These are phyloP conservation scores for Pelargonium citronellum DNA, from an alignment of 441 rosid genomes.

Conservation along the genomic window DNA sequence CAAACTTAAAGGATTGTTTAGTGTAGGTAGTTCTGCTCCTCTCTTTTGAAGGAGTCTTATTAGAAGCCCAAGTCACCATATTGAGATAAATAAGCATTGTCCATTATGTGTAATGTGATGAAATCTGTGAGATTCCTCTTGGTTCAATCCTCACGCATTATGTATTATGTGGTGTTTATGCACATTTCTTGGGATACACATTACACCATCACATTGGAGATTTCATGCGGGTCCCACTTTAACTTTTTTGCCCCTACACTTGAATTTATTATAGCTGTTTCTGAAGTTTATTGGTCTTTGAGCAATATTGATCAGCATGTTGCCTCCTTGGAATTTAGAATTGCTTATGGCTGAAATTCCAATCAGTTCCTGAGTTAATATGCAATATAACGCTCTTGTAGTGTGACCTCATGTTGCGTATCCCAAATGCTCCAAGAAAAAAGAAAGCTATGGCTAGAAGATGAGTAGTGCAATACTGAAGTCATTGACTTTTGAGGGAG, in stretches of 20 bases:
- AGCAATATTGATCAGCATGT: neutral
- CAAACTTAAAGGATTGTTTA: neutral
- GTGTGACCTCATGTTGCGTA: neutral
- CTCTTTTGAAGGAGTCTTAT: neutral
- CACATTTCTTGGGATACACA: neutral
- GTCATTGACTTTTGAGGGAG: neutral
- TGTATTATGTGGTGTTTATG: neutral
- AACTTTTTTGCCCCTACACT: neutral
- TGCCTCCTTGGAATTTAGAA: neutral
- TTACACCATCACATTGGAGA: neutral
- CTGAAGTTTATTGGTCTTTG: neutral
- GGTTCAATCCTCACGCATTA: neutral
- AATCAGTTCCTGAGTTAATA: neutral
- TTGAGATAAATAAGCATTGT: neutral
- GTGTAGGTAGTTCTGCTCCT: neutral
- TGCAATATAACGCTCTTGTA: neutral
- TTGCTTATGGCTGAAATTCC: neutral
- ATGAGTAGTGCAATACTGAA: neutral
- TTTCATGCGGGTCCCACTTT: neutral
- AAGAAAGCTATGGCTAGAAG: neutral
- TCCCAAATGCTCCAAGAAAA: neutral
- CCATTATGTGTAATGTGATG: neutral
- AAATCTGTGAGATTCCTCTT: neutral
- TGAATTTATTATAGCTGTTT: neutral
- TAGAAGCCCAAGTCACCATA: neutral